Evolutionary conservation across 257 asterid species (phyloP), one percentile per base, ranked within the genome.

Genomic region (Ajuga chamaepitys): DNA sequence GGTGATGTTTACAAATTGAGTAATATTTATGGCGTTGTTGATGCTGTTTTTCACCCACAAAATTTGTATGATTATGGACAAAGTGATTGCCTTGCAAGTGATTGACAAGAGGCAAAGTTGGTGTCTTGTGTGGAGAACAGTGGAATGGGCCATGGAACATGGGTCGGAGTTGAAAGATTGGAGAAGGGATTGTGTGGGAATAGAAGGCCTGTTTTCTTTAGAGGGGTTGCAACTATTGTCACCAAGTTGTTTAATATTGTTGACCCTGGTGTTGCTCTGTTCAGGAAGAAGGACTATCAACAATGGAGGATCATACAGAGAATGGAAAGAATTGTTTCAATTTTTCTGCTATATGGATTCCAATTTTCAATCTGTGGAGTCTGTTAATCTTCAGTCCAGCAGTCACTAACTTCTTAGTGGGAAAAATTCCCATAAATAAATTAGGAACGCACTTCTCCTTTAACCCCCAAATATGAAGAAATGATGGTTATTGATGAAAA

Each of bases 211-310:
- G n/a, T n/a, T n/a, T n/a, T n/a, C n/a, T n/a, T n/a, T n/a, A n/a
- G n/a, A n/a, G n/a, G n/a, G n/a, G n/a, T n/a, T n/a, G n/a, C n/a
- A n/a, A n/a, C n/a, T n/a, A n/a, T n/a, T n/a, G n/a, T n/a, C n/a
- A n/a, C n/a, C n/a, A n/a, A n/a, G n/a, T n/a, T n/a, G n/a, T n/a
- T n/a, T n/a, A n/a, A n/a, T n/a, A 75, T 93, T 11, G 95, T 93
- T 66, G 95, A 89, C 71, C 99, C 97, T 64, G 96, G 89, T 81
- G 83, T 93, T 70, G 92, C 85, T 66, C 88, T 89, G 11, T 83
- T 93, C 76, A 97, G 97, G 38, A 93, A 93, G 92, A 93, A 93
- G 84, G 99, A 93, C 73, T 93, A 93, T 78, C 99, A 89, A 77
- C 99, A 93, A 48, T 86, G 90, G 95, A 82, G 84, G 83, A 82